Percentiles rank a stretch among this genome's conserved stretches.
phyloP scores from a whole-genome alignment of 495 filamentous ascomycete genomes.

The Hyphodiscus hymeniophilus region DNA sequence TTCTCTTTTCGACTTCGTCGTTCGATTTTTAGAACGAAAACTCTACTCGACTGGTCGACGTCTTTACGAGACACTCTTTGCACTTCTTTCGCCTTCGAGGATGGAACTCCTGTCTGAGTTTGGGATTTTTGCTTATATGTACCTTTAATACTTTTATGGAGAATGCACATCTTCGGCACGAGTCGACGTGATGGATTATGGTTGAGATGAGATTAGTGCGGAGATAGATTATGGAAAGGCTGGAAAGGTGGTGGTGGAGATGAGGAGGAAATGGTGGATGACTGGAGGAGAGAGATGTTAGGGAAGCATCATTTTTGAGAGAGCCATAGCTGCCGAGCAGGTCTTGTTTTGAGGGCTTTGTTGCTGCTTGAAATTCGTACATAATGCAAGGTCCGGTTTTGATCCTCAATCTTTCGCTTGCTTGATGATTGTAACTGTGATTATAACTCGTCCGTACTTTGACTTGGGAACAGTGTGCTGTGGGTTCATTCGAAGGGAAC shows the following conservation, averaged over 20 bases:
- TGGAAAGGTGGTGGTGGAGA: not conserved
- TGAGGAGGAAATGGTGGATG: not conserved
- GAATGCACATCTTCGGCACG: not conserved
- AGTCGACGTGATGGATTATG: not conserved
- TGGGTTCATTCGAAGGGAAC: not conserved
- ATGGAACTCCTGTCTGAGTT: constrained; percentile 9
- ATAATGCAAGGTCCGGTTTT: constrained; percentile 19
- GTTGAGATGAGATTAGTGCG: not conserved
- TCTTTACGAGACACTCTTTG: no score
- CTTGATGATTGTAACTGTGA: not conserved
- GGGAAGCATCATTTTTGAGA: constrained; percentile 3
- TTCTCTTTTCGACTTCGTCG: constrained; percentile 15
- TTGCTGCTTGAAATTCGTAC: constrained; percentile 17
- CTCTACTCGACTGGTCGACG: constrained; percentile 1
- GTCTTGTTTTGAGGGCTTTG: constrained; percentile 19
- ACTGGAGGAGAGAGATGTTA: not conserved
- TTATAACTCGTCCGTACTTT: not conserved
- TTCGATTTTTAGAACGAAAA: constrained; percentile 4
- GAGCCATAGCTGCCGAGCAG: not conserved
- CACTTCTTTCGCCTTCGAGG: no score
- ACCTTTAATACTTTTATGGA: constrained; percentile 15
- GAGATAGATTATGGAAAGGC: not conserved
- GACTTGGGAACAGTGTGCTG: not conserved
- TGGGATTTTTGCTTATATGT: constrained; percentile 15
- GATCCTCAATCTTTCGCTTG: constrained; percentile 9